Conservation (phyloP, 148 eudicot species). For the Rhododendron williamsianum region DNA sequence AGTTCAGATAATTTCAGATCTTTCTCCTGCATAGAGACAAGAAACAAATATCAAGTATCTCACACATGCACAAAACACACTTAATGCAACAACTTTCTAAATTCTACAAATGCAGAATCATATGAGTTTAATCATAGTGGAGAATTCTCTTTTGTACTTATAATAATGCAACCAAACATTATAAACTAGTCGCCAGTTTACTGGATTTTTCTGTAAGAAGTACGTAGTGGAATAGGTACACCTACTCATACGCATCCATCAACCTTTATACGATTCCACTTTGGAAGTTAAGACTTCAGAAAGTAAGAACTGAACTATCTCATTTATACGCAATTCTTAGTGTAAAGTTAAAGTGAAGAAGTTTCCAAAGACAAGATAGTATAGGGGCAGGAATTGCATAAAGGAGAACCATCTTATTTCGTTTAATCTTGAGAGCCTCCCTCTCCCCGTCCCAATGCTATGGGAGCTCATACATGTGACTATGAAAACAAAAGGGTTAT, state of each 20-base stretch:
- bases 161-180: background rate
- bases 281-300: background rate
- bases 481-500: background rate
- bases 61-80: background rate
- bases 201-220: background rate
- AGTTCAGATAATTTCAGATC: constrained; percentile 70
- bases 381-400: background rate
- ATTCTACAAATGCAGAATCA: background rate
- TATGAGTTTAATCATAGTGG: background rate
- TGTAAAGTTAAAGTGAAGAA: background rate
- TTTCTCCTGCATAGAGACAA: constrained; percentile 57
- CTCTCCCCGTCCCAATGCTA: background rate
- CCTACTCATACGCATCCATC: background rate
- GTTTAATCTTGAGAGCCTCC: background rate
- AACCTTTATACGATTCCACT: background rate
- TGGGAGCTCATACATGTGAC: background rate
- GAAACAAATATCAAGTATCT: background rate
- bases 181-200: background rate
- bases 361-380: background rate
- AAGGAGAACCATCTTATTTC: background rate
- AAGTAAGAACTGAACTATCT: background rate
- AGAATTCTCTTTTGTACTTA: background rate
- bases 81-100: background rate
- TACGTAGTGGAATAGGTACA: background rate
- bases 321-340: background rate